Evolutionary conservation across 805 yeast species (phyloP), one percentile per base, ranked within the genome.

Genomic region (Lipomyces spencermartinsiae): DNA sequence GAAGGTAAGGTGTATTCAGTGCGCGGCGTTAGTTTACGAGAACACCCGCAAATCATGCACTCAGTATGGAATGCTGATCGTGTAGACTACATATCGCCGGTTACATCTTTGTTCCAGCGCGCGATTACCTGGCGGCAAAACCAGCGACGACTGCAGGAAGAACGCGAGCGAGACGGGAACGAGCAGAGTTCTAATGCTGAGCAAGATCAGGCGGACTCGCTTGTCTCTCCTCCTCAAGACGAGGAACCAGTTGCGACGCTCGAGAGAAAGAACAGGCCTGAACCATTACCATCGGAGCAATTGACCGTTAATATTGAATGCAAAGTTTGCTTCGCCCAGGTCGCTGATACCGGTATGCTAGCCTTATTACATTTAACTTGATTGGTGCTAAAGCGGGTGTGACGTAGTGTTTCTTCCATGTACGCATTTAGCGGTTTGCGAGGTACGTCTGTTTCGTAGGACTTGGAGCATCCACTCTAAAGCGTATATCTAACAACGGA

Each of bases 371-470:
- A 53, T 25, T 10, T 16, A 39, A 2, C 34, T 22, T 4, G 16
- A 10, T 25, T 16, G 31, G 10, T 53, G 7, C 29, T 53, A 53
- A 53, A 1, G 34, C 7, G 5, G 14, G 53, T 33, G 25, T 25
- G 43, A 19, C 34, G 9, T 58, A 63, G 69, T 66, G 14, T 66
- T 68, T 53, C 49, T 65, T 51, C 71, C 71, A 14, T 68, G 71
- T 54, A 64, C 64, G 3, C 71, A 68, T 62, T 56, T 68, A 37
- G 65, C 63, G 22, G 69, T 65, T 22, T 68, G 71, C 58, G 69
- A 65, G 59, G 64, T 60, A 53, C 14, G 64, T 31, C 19, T n/a
- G 14, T 12, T 49, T 14, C 43, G 12, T 16, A 59, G 19, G n/a
- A 37, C 29, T 16, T 19, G 43, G 16, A 14, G 9, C 19, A 14